These are phyloP conservation scores for Termitomyces sp. DNA, from an alignment of 768 basidiomycete genomes.

Conservation along the genomic window DNA sequence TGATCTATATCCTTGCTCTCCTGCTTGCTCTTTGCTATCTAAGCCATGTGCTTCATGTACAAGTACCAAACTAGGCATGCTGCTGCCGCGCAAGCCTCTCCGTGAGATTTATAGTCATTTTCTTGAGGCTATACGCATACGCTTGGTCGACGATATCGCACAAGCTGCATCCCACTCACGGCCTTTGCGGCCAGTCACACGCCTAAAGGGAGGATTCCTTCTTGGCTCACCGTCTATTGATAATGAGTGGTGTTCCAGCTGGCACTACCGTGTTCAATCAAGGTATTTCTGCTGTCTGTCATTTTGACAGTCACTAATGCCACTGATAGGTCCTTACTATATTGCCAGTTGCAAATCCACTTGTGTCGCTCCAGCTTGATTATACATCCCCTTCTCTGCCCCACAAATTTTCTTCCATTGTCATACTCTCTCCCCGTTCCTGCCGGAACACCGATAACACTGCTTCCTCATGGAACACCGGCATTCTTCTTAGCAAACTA, in stretches of 20 bases:
- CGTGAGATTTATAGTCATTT: conserved; percentile 43
- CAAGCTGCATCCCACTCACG: conserved; percentile 29
- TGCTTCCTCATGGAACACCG: conserved; percentile 67
- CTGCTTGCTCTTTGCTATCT: conserved; percentile 32
- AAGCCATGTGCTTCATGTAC: conserved; percentile 35
- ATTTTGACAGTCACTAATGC: conserved; percentile 8
- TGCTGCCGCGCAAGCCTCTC: conserved; percentile 38
- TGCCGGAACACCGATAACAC: conserved; percentile 59
- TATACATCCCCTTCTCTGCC: conserved; percentile 55
- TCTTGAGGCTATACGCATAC: conserved; percentile 55
- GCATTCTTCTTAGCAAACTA: conserved; percentile 73
- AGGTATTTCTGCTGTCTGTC: conserved; percentile 27
- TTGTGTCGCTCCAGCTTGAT: conserved; percentile 39
- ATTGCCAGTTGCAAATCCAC: conserved; percentile 54
- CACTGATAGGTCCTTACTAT: conserved; percentile 46
- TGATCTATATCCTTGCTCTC: conserved; percentile 49
- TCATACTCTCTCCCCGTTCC: conserved; percentile 34
- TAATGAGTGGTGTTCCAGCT: conserved; percentile 60
- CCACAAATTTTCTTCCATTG: conserved; percentile 56
- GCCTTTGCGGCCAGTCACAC: conserved; percentile 31
- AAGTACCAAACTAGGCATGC: conserved; percentile 12
- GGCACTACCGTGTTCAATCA: conserved; percentile 48
- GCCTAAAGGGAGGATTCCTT: conserved; percentile 61
- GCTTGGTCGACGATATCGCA: conserved; percentile 48
- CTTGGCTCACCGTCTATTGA: conserved; percentile 36